These are phyloP conservation scores for Naganishia sp. DNA, from an alignment of 1,284 basidiomycete species.

Conservation along the genomic window DNA sequence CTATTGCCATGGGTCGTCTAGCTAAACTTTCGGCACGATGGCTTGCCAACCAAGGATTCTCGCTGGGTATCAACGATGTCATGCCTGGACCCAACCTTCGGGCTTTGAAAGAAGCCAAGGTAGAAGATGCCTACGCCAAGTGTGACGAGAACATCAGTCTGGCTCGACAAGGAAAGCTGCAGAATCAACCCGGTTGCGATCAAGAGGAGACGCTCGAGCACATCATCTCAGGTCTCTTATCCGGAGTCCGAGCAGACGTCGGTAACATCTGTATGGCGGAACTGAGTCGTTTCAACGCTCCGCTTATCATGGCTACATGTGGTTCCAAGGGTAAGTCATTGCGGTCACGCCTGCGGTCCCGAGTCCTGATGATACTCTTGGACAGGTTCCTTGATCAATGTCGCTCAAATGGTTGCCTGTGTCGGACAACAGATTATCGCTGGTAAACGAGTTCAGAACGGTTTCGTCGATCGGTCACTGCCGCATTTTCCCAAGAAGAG, in stretches of 20 bases:
- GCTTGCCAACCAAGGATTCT: slow-evolving; percentile 96
- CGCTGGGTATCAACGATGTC: slow-evolving; percentile 97
- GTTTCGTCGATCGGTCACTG: slow-evolving; percentile 97
- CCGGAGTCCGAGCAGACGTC: slow-evolving; percentile 91
- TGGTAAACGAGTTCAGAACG: slow-evolving; percentile 96
- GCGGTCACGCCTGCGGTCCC: neutral
- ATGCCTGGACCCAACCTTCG: slow-evolving; percentile 87
- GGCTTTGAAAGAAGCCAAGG: slow-evolving; percentile 78
- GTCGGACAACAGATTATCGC: slow-evolving; percentile 99
- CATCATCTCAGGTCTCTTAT: slow-evolving; percentile 88
- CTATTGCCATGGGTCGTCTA: slow-evolving; percentile 91
- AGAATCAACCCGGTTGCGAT: slow-evolving; percentile 94
- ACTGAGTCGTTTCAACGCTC: slow-evolving; percentile 92
- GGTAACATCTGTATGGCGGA: slow-evolving; percentile 99
- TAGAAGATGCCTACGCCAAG: slow-evolving; percentile 84
- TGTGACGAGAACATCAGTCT: slow-evolving; percentile 84
- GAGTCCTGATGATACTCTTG: slow-evolving; percentile 26
- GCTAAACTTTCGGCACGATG: slow-evolving; percentile 96
- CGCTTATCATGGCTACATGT: slow-evolving; percentile 98
- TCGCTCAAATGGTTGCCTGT: slow-evolving; percentile 99
- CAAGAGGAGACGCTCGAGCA: slow-evolving; percentile 97
- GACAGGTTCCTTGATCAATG: slow-evolving; percentile 95
- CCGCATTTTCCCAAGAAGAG: slow-evolving; percentile 99
- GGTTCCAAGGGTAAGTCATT: slow-evolving; percentile 85
- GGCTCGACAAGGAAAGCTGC: slow-evolving; percentile 88